phyloP scores from a whole-genome alignment of 1,284 basidiomycete genomes.

The Naganishia albida region DNA sequence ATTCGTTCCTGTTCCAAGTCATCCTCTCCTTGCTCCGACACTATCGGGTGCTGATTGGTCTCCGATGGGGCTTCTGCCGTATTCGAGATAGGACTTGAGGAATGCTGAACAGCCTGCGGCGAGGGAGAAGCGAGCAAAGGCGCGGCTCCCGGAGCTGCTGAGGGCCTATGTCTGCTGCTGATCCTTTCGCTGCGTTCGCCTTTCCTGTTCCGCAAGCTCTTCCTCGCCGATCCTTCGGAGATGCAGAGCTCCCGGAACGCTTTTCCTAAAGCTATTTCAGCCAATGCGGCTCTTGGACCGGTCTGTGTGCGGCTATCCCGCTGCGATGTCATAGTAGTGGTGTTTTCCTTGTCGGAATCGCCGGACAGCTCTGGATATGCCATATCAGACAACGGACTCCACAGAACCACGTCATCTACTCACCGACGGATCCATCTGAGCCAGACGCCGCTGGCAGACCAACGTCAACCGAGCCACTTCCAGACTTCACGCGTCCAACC shows the following conservation, averaged over 20 bases:
- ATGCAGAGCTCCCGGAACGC: constrained; percentile 11
- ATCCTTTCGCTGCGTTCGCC: constrained; percentile 14
- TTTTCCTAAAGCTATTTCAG: background rate
- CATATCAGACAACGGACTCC: background rate
- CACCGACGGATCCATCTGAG: background rate
- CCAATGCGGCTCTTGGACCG: background rate
- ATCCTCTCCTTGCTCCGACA: background rate
- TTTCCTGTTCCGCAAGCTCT: constrained; percentile 24
- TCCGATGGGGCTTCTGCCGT: too few species aligned
- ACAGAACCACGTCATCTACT: background rate
- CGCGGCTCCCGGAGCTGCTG: background rate
- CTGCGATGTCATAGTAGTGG: background rate
- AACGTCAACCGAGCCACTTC: too few species aligned
- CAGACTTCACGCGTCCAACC: background rate
- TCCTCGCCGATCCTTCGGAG: constrained; percentile 3
- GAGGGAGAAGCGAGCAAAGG: too few species aligned
- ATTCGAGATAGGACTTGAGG: too few species aligned
- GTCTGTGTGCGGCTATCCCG: background rate
- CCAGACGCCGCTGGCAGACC: too few species aligned
- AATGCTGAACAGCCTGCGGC: too few species aligned
- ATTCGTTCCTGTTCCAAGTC: background rate
- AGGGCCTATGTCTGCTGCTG: background rate
- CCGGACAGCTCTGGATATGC: background rate
- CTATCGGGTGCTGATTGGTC: background rate
- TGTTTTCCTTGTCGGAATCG: constrained; percentile 24